Evolutionary conservation across 129 eudicot species (phyloP).

Genomic region (Saussurea involucrata): DNA sequence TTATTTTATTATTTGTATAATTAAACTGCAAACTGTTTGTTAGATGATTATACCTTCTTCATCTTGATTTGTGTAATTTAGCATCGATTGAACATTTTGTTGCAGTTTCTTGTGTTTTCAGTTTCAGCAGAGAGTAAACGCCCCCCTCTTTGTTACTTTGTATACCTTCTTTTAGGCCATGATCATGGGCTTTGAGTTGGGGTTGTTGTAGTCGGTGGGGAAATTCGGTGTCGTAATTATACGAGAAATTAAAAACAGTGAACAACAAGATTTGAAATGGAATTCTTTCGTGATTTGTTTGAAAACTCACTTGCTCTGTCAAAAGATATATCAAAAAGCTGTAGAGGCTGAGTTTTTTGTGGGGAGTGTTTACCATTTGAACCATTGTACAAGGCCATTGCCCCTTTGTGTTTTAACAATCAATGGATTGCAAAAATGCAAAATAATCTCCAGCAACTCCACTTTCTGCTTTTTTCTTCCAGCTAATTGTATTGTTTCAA

Average conservation of each 20-base stretch:
- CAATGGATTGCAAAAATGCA: background rate
- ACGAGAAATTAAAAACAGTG: background rate
- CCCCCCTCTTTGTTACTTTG: slow-evolving; percentile 1
- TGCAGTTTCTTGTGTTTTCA: background rate
- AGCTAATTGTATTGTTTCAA: background rate
- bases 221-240: background rate
- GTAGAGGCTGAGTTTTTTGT: background rate
- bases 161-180: background rate
- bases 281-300: background rate
- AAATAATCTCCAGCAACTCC: background rate
- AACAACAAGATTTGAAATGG: background rate
- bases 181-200: slow-evolving; percentile 12
- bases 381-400: background rate
- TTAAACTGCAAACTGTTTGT: background rate
- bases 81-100: background rate
- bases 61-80: background rate
- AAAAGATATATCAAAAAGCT: background rate
- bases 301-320: background rate
- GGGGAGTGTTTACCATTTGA: background rate
- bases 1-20: background rate
- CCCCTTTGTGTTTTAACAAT: background rate
- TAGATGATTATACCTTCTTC: slow-evolving; percentile 6
- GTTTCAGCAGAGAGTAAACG: background rate
- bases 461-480: background rate
- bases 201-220: slow-evolving; percentile 8